These are phyloP conservation scores for Cucurbitaria berberidis DNA, from an alignment of 2,329 filamentous ascomycete genomes.

Conservation along the genomic window DNA sequence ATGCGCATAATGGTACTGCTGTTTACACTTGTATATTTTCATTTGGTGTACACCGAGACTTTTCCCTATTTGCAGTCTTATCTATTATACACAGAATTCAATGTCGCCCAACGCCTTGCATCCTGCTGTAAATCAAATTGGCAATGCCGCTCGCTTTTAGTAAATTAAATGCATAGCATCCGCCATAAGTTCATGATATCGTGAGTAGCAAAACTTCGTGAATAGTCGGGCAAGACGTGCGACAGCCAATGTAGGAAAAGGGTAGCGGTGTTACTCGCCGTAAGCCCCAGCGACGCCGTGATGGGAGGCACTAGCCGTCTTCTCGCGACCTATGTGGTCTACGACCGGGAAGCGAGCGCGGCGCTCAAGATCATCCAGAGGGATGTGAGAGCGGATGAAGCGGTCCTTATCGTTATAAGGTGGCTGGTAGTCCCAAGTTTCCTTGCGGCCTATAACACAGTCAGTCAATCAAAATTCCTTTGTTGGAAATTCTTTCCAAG, in stretches of 20 bases:
- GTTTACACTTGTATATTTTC: not conserved
- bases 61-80: not conserved
- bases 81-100: not conserved
- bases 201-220: not conserved
- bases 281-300: slow-evolving; percentile 45
- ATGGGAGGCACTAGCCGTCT: slow-evolving; percentile 41
- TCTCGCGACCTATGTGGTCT: slow-evolving; percentile 51
- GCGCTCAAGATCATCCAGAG: slow-evolving; percentile 80
- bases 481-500: not conserved
- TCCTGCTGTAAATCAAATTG: not conserved
- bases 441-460: slow-evolving; percentile 44
- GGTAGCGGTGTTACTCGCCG: slow-evolving; percentile 32
- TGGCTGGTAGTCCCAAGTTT: slow-evolving; percentile 86
- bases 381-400: slow-evolving; percentile 80
- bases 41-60: not conserved
- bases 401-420: slow-evolving; percentile 71
- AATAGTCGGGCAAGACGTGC: not conserved
- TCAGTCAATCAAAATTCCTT: slow-evolving; percentile 8
- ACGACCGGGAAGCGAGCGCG: slow-evolving; percentile 72
- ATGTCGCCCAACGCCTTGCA: slow-evolving; percentile 3
- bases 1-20: not conserved
- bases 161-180: not conserved
- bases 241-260: not conserved
- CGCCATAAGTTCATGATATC: not conserved
- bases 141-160: not conserved